These are phyloP conservation scores for Apiotrichum veenhuisii DNA, from an alignment of 1,284 basidiomycete genomes.

Conservation along the genomic window DNA sequence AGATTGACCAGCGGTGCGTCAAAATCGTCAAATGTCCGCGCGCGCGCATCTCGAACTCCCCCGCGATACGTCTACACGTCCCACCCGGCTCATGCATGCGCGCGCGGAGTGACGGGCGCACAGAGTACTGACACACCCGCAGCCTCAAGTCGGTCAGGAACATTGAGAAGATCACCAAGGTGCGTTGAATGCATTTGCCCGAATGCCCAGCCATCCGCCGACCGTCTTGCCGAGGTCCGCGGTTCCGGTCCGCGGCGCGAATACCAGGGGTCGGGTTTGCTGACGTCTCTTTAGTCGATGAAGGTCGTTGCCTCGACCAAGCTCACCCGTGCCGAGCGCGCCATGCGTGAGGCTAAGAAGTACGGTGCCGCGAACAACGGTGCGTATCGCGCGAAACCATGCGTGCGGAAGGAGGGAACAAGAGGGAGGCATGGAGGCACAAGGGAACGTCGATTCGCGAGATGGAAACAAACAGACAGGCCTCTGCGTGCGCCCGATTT, in stretches of 20 bases:
- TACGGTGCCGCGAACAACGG: slow-evolving; percentile 93
- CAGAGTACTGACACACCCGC: slow-evolving; percentile 4
- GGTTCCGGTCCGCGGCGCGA: neutral
- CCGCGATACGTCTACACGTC: neutral
- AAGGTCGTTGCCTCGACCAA: slow-evolving; percentile 99
- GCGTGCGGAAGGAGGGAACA: neutral
- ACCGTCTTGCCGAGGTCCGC: neutral
- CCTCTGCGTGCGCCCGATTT: no score
- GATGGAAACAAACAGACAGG: no score
- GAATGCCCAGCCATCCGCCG: neutral
- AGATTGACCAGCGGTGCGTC: slow-evolving; percentile 79
- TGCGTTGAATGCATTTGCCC: slow-evolving; percentile 49
- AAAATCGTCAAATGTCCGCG: slow-evolving; percentile 46
- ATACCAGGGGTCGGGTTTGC: neutral
- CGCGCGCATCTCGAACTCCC: slow-evolving; percentile 13
- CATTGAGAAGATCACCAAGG: slow-evolving; percentile 99
- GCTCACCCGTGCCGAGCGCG: slow-evolving; percentile 89
- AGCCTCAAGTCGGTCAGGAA: slow-evolving; percentile 85
- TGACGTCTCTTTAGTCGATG: slow-evolving; percentile 71
- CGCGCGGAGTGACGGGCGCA: neutral
- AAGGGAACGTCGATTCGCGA: no score
- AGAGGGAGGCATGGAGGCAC: neutral
- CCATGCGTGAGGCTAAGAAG: slow-evolving; percentile 88
- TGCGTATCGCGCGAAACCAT: slow-evolving; percentile 51
- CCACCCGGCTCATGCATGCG: neutral